Conservation (phyloP, 768 basidiomycete species). For the Xerocomellus amylosporus region DNA sequence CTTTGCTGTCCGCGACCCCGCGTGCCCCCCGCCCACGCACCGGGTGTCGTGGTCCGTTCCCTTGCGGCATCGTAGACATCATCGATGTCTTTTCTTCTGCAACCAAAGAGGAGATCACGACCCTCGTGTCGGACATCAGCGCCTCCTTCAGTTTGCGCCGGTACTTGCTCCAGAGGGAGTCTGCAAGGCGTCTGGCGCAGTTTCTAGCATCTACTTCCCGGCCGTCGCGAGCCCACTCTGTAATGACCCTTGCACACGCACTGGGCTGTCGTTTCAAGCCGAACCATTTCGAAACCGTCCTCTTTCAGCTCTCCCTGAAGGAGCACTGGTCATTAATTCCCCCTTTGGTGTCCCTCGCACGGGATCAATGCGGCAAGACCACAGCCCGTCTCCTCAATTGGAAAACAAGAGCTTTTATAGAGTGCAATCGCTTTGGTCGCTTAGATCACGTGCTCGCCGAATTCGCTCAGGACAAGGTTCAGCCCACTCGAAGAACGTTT, state of each 20-base stretch:
- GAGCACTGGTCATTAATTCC: conserved; percentile 53
- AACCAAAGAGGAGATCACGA: conserved; percentile 8
- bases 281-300: conserved; percentile 57
- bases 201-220: conserved; percentile 31
- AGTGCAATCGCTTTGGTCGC: conserved; percentile 46
- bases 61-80: conserved; percentile 22
- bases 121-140: conserved; percentile 16
- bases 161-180: conserved; percentile 35
- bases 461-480: conserved; percentile 45
- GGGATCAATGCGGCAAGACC: conserved; percentile 45
- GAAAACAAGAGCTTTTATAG: conserved; percentile 59
- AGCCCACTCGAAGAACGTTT: conserved; percentile 61
- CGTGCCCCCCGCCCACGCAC: background rate
- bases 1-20: background rate
- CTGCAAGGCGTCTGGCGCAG: conserved; percentile 33
- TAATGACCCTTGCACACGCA: conserved; percentile 47
- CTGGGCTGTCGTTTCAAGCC: conserved; percentile 51
- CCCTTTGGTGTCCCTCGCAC: conserved; percentile 46
- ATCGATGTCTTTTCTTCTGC: conserved; percentile 26
- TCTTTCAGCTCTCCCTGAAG: conserved; percentile 45
- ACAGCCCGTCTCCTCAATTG: conserved; percentile 66
- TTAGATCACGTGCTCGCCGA: conserved; percentile 48
- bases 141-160: conserved; percentile 22
- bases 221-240: conserved; percentile 42
- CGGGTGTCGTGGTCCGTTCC: conserved; percentile 16